phyloP scores from a whole-genome alignment of 1,284 basidiomycete species.

The Stygiomarasmius scandens region DNA sequence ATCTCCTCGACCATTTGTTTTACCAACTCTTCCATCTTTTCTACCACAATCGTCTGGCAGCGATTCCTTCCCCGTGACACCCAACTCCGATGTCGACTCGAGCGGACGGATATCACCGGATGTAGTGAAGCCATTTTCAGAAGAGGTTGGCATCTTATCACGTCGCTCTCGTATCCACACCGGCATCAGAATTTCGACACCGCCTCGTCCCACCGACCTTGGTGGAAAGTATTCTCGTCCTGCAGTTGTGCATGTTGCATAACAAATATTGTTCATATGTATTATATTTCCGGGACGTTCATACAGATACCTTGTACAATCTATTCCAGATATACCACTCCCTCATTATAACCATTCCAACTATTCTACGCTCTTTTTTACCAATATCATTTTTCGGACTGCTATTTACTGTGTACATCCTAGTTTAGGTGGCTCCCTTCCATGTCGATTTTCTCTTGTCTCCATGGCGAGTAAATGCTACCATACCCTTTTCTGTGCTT shows the following conservation, averaged over 20 bases:
- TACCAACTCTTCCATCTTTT: slow-evolving; percentile 58
- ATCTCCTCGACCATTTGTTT: slow-evolving; percentile 52
- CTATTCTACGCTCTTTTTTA: slow-evolving; percentile 17
- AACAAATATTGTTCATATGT: not conserved
- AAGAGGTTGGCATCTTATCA: slow-evolving; percentile 30
- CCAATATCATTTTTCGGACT: slow-evolving; percentile 25
- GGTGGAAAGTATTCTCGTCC: slow-evolving; percentile 4
- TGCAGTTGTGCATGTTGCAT: slow-evolving; percentile 16
- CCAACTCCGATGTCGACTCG: slow-evolving; percentile 31
- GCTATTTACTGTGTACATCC: slow-evolving; percentile 18
- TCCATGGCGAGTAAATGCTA: slow-evolving; percentile 9
- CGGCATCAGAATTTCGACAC: slow-evolving; percentile 46
- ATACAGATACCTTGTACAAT: slow-evolving; percentile 4
- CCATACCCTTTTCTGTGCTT: not conserved
- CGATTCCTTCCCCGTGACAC: slow-evolving; percentile 43
- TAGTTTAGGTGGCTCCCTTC: slow-evolving; percentile 15
- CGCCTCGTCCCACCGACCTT: slow-evolving; percentile 24
- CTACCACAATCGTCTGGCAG: slow-evolving; percentile 43
- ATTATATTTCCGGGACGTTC: not conserved
- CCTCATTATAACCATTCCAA: slow-evolving; percentile 14
- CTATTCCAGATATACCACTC: slow-evolving; percentile 6
- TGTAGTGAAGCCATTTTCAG: slow-evolving; percentile 25
- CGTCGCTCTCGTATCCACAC: slow-evolving; percentile 37
- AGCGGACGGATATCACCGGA: slow-evolving; percentile 9
- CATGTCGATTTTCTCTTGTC: slow-evolving; percentile 20